Evolutionary conservation across 2,329 filamentous ascomycete species (phyloP).

Genomic region (Sclerotinia minor): DNA sequence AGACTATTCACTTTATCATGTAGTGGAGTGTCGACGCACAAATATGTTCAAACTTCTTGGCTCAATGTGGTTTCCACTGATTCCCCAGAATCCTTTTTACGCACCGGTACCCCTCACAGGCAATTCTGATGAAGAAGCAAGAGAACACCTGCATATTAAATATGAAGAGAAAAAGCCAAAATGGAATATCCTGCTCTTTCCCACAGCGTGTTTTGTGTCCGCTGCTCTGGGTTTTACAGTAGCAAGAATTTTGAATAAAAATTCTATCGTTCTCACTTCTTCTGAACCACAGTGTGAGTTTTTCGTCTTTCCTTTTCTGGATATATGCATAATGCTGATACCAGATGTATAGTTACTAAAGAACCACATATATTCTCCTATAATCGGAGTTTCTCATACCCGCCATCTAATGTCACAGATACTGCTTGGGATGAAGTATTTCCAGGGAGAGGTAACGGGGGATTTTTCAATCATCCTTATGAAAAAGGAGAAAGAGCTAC

Average conservation of each 20-base stretch:
- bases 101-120: background rate
- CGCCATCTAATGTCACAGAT: constrained; percentile 5
- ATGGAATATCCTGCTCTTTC: background rate
- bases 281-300: background rate
- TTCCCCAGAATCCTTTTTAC: background rate
- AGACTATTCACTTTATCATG: background rate
- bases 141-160: no score
- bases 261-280: background rate
- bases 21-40: background rate
- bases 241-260: background rate
- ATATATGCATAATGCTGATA: background rate
- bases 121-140: background rate
- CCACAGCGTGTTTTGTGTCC: background rate
- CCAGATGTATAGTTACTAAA: background rate
- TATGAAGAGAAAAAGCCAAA: background rate
- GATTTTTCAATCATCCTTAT: constrained; percentile 17
- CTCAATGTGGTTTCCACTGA: constrained; percentile 4
- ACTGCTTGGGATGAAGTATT: constrained; percentile 15
- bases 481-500: background rate
- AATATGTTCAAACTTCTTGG: background rate
- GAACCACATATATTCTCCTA: background rate
- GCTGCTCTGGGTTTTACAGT: background rate
- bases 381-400: constrained; percentile 13
- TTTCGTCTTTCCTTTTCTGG: fast-evolving
- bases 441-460: background rate